Base-by-base conservation (phyloP, 1,284 basidiomycete genomes). In the Stereum hirsutum region DNA sequence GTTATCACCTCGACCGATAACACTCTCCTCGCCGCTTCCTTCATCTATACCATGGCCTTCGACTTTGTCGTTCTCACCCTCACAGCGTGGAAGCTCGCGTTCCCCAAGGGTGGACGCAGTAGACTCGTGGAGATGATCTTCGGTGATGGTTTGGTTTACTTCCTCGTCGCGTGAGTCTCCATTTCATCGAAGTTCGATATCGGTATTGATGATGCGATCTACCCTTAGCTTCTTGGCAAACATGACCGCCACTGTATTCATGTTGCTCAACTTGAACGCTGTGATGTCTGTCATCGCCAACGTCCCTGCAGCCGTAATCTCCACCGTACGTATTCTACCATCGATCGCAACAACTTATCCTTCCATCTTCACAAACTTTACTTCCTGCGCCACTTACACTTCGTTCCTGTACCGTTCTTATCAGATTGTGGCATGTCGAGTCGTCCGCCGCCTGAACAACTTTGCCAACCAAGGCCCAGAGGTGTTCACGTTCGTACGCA, bases 221-320 rank as follows among this genome's bases (percentile, higher is more conserved):
- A 19, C 15, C 14, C 46, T 15, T 33, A 83, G 80, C 14, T 81
- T 86, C 60, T 53, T 82, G 47, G 68, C 77, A 10, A 85, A 85
- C 56, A 52, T 80, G 48, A 54, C 83, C 34, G 81, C 82, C 12
- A 84, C 81, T 27, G 77, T 80, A 46, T 84, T 86, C 58, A 84
- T 85, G 81, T 56, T 83, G 21, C 57, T 83, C 21, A 68, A 85
- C 57, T 59, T 86, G 35, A 86, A 86, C 53, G 66, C 81, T 1
- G 75, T 84, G 43, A 82, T 85, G 80, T 80, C 76, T 15, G 77
- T 85, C 56, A 81, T 85, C 45, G 78, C 74, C 24, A 84, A 85
- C 53, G 81, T 85, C 26, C 81, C 81, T 2, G 80, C 81, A 36
- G 80, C 80, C 8, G 72, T 82, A 44, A 71, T 74, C 5, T 78